A percentile compares a stretch with the other conserved stretches of the same genome.
Evolutionary conservation across 257 asterid genomes (phyloP).

Genomic region (Nicotiana benthamiana): DNA sequence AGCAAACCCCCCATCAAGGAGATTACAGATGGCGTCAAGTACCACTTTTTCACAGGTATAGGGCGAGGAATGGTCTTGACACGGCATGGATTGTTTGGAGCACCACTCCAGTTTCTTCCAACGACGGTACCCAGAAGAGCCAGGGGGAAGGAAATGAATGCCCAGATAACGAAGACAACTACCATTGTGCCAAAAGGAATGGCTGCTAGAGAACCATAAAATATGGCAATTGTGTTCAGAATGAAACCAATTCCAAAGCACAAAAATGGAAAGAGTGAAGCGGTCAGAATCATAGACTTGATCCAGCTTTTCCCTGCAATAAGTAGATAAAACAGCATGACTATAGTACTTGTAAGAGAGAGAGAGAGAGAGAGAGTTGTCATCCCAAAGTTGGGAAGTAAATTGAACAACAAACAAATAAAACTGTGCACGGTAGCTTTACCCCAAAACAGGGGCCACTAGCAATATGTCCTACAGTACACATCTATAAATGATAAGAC

Average conservation of each 20-base stretch:
- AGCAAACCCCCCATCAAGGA: conserved; percentile 68
- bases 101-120: conserved; percentile 65
- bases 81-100: conserved; percentile 62
- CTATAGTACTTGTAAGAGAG: not conserved
- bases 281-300: conserved; percentile 53
- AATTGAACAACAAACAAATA: not conserved
- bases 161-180: conserved; percentile 56
- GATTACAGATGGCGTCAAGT: conserved; percentile 47
- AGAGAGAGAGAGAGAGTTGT: not conserved
- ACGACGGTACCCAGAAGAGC: conserved; percentile 59
- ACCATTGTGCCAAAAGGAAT: conserved; percentile 66
- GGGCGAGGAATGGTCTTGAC: conserved; percentile 77
- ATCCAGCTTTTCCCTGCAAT: conserved; percentile 56
- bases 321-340: not conserved
- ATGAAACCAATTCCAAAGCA: conserved; percentile 57
- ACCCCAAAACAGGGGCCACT: not conserved
- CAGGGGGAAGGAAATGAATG: conserved; percentile 53
- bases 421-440: not conserved
- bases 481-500: not conserved
- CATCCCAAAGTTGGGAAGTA: not conserved
- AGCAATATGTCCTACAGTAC: not conserved
- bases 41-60: conserved; percentile 85
- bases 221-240: conserved; percentile 61
- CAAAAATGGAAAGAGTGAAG: conserved; percentile 56
- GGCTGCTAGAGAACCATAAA: conserved; percentile 62